phyloP scores from a whole-genome alignment of 257 asterid genomes.

The Datura wrightii region DNA sequence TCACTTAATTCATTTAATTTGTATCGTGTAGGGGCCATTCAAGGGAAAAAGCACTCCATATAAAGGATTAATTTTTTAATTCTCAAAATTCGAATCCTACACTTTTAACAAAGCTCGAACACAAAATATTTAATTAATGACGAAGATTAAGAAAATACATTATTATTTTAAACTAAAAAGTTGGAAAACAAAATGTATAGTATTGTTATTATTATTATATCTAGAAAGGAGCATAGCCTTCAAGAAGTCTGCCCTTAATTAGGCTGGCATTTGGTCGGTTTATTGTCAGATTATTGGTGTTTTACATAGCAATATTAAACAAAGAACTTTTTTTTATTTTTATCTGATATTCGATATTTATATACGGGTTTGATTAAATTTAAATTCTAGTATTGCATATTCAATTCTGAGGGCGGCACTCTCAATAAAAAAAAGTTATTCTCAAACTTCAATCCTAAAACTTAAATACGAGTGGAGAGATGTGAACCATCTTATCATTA shows the following conservation, averaged over 20 bases:
- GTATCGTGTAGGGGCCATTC: no score
- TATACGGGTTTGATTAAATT: neutral
- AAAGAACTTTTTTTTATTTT: neutral
- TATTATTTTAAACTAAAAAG: neutral
- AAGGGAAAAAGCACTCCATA: neutral
- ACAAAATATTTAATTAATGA: neutral
- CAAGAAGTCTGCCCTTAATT: neutral
- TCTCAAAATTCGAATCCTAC: neutral
- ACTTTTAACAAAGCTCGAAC: neutral
- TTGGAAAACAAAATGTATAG: neutral
- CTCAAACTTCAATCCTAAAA: rapidly evolving
- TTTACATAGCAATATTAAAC: neutral
- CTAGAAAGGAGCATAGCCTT: conserved; percentile 13
- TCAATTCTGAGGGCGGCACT: no score
- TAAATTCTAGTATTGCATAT: no score
- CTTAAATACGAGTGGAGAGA: neutral
- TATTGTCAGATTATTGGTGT: conserved; percentile 9
- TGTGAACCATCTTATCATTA: rapidly evolving
- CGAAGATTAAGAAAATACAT: neutral
- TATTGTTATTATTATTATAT: neutral
- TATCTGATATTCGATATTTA: neutral
- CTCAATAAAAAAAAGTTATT: no score
- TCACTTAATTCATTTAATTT: neutral
- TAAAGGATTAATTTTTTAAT: neutral
- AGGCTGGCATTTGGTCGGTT: conserved; percentile 11